phyloP scores from a whole-genome alignment of 305 asterid genomes.

The Ilex paraguariensis region DNA sequence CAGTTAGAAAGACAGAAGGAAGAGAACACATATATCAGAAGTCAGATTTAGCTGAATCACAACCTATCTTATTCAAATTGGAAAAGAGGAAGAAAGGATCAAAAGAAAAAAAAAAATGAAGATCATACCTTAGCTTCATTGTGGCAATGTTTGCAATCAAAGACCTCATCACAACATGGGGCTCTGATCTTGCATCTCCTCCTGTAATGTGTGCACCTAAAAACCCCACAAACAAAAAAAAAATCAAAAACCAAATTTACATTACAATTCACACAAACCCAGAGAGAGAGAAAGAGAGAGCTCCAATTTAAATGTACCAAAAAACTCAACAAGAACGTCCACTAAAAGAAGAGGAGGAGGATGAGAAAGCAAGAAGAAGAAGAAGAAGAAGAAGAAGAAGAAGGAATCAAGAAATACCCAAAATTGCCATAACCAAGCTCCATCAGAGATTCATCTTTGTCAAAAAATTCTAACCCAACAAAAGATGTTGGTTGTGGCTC shows the following conservation, averaged over 20 bases:
- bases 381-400: not conserved
- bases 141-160: constrained; percentile 61
- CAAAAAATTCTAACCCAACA: constrained; percentile 5
- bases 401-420: constrained; percentile 24
- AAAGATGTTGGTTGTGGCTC: not conserved
- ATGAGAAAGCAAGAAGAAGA: no score
- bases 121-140: constrained; percentile 43
- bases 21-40: not conserved
- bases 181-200: constrained; percentile 57
- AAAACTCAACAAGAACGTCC: not conserved
- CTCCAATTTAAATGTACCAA: not conserved
- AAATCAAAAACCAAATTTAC: not conserved
- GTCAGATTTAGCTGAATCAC: not conserved
- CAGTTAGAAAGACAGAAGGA: not conserved
- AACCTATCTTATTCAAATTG: not conserved
- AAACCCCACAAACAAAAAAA: not conserved
- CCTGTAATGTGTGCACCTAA: constrained; percentile 45
- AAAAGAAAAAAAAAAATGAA: not conserved
- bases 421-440: constrained; percentile 20
- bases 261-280: not conserved
- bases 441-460: constrained; percentile 3
- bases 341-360: not conserved
- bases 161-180: constrained; percentile 44
- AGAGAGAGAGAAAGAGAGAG: not conserved
- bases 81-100: not conserved